Evolutionary conservation across 2,329 filamentous ascomycete genomes (phyloP).

Genomic region (Alternaria conjuncta): DNA sequence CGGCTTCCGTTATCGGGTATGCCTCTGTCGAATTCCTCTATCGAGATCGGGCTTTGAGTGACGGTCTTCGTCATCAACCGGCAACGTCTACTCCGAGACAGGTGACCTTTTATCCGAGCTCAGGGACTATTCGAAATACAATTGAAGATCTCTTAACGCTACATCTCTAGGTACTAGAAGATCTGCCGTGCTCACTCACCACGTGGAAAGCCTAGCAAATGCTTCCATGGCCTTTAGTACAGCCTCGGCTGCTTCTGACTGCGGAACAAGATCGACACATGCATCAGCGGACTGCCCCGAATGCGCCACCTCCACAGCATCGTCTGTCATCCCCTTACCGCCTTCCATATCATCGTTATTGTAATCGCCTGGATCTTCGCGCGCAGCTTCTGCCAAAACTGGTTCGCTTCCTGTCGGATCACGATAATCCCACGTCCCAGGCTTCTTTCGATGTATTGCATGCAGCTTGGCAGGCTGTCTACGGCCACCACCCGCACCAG

Average conservation of each 20-base stretch:
- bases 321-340: neutral
- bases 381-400: neutral
- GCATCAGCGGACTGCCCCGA: conserved; percentile 1
- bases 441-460: neutral
- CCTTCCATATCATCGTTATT: neutral
- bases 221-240: conserved; percentile 11
- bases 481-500: neutral
- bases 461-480: neutral
- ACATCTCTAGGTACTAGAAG: neutral
- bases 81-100: neutral
- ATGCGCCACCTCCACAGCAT: neutral
- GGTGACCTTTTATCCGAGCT: neutral
- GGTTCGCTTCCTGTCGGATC: neutral
- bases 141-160: neutral
- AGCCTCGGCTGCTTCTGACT: conserved; percentile 10
- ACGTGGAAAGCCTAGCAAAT: conserved; percentile 3
- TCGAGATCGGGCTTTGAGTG: neutral
- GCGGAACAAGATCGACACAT: conserved; percentile 7
- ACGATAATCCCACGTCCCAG: conserved; percentile 3
- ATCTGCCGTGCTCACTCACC: neutral
- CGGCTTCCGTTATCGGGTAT: neutral
- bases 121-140: neutral
- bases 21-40: neutral
- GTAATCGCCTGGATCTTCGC: neutral
- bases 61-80: neutral